A percentile compares a stretch with the other conserved stretches of the same genome.
Conservation (phyloP, 176 grass and related monocot species). For the Poa annua region DNA sequence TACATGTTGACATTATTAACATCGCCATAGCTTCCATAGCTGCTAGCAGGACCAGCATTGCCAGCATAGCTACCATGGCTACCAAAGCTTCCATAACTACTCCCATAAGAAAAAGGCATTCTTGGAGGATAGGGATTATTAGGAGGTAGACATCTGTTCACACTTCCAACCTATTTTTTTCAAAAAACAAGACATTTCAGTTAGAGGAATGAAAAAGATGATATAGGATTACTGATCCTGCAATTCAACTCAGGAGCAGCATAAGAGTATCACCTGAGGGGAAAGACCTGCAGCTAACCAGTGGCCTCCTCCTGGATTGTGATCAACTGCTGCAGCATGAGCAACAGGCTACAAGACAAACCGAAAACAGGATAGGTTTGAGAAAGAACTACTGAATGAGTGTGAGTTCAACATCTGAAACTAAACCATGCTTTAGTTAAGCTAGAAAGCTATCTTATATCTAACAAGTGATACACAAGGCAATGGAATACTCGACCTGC, state of each 20-base stretch:
- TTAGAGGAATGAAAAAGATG: slow-evolving; percentile 24
- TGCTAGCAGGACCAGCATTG: slow-evolving; percentile 69
- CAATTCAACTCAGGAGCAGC: slow-evolving; percentile 30
- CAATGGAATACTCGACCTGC: neutral
- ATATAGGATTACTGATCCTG: slow-evolving; percentile 30
- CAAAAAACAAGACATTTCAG: slow-evolving; percentile 5
- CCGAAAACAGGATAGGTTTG: slow-evolving; percentile 13
- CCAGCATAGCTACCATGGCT: slow-evolving; percentile 93
- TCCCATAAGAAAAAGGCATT: slow-evolving; percentile 81
- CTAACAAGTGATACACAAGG: slow-evolving; percentile 2
- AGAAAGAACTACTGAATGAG: slow-evolving; percentile 9
- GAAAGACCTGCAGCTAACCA: slow-evolving; percentile 95
- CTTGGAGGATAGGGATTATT: slow-evolving; percentile 73
- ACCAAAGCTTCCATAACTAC: slow-evolving; percentile 88
- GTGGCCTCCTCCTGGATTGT: slow-evolving; percentile 93
- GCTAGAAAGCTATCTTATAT: slow-evolving; percentile 24
- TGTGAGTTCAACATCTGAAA: slow-evolving; percentile 25
- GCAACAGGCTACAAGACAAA: slow-evolving; percentile 83
- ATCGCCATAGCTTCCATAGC: slow-evolving; percentile 91
- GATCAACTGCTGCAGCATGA: slow-evolving; percentile 76
- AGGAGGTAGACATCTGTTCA: slow-evolving; percentile 56
- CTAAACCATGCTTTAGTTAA: neutral
- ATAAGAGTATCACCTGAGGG: slow-evolving; percentile 66
- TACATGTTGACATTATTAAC: slow-evolving; percentile 63
- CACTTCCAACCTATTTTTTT: slow-evolving; percentile 71